Evolutionary conservation across 768 basidiomycete species (phyloP).

Genomic region (Gymnopilus dilepis): DNA sequence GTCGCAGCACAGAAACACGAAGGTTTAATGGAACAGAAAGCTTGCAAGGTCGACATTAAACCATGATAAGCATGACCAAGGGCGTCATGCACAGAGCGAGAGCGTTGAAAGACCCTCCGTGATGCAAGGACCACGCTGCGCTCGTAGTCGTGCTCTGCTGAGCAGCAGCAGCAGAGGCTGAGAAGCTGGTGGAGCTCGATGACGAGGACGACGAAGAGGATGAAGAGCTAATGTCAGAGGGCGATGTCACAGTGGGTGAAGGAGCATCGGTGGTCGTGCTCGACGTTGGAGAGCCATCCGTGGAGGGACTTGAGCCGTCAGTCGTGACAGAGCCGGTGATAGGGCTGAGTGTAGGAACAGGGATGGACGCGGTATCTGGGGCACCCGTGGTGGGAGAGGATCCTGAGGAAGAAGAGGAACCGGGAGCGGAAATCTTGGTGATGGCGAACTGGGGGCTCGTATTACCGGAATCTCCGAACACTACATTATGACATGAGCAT

Average conservation of each 20-base stretch:
- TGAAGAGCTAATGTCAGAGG: constrained; percentile 10
- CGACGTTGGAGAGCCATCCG: constrained; percentile 15
- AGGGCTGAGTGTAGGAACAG: constrained; percentile 35
- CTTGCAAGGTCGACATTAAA: constrained; percentile 13
- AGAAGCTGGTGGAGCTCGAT: constrained; percentile 15
- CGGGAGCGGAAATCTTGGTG: constrained; percentile 45
- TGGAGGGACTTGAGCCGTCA: constrained; percentile 22
- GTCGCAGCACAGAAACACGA: neutral
- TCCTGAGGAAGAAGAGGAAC: constrained; percentile 10
- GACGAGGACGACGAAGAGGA: constrained; percentile 22
- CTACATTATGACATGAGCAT: constrained; percentile 37
- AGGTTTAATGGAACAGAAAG: constrained; percentile 2
- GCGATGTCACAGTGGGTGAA: constrained; percentile 23
- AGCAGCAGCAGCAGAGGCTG: constrained; percentile 20
- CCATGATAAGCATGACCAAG: constrained; percentile 24
- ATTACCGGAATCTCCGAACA: constrained; percentile 74
- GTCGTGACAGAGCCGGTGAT: constrained; percentile 39
- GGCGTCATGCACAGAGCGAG: constrained; percentile 25
- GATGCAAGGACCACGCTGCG: constrained; percentile 32
- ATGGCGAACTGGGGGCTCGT: constrained; percentile 65
- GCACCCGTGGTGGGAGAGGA: constrained; percentile 27
- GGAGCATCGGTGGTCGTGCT: constrained; percentile 17
- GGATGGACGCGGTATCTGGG: constrained; percentile 29
- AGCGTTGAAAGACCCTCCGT: constrained; percentile 12
- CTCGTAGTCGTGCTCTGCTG: constrained; percentile 27